A percentile compares a stretch with the other conserved stretches of the same genome.
Conservation (phyloP, 2,329 filamentous ascomycete species). For the Trichoderma sp. region DNA sequence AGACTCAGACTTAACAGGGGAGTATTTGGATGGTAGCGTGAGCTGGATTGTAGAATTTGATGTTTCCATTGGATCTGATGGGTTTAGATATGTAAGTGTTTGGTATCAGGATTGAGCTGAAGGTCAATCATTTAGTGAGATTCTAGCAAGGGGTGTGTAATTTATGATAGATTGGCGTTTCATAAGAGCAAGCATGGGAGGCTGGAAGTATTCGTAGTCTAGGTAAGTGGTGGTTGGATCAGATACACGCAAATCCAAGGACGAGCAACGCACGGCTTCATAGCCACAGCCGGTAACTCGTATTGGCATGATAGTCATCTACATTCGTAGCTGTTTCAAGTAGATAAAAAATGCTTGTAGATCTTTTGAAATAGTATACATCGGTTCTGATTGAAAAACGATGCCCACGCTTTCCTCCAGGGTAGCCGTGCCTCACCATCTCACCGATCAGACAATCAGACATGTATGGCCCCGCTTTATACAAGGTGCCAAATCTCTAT, state of each 20-base stretch:
- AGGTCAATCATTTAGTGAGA: not conserved
- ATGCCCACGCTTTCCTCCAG: too few species aligned
- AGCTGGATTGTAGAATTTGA: constrained; percentile 32
- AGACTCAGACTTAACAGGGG: constrained; percentile 26
- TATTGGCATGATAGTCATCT: not conserved
- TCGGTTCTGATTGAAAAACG: too few species aligned
- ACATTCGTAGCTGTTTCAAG: too few species aligned
- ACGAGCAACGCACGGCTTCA: not conserved
- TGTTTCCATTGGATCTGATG: constrained; percentile 17
- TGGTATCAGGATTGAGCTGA: not conserved
- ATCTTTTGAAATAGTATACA: too few species aligned
- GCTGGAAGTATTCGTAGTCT: too few species aligned
- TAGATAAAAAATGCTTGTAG: too few species aligned
- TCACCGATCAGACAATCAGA: not conserved
- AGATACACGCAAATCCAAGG: not conserved
- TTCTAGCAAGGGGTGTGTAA: not conserved
- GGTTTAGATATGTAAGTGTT: too few species aligned
- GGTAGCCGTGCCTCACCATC: not conserved
- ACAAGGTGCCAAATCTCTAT: not conserved
- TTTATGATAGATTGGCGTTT: not conserved
- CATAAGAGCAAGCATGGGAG: not conserved
- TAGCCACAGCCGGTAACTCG: too few species aligned
- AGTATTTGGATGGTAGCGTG: constrained; percentile 52
- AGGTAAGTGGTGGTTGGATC: not conserved
- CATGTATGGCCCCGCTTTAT: constrained; percentile 1